Base-by-base conservation (phyloP, 805 yeast species). In the Starmera pachycereana region DNA sequence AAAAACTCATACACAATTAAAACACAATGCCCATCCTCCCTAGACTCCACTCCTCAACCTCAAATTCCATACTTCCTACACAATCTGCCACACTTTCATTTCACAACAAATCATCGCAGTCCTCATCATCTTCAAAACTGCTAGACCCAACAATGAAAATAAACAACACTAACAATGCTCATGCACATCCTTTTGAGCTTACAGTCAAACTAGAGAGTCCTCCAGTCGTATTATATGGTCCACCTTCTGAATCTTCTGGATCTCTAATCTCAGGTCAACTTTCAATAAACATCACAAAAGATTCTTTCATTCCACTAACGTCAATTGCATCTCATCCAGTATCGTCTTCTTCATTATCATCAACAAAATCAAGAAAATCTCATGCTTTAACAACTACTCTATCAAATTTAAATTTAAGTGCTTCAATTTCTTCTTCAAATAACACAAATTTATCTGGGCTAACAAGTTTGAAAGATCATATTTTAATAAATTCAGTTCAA, bases 201-300 rank as follows among this genome's bases (percentile, higher is more conserved):
- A 56, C 77, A 1, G 69, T 89, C 29, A 68, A 69, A 32, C 65
- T 92, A 18, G 99, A 92, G 56, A 81, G 94, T 2, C 97, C 97
- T 1, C 98, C 99, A 0, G 70, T 89, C 32, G 75, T 86, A 36
- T 63, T 92, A 40, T 90, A 84, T 54, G 98, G 98, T 0, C 61
- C 71, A 1, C 82, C 89, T 3, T 58, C 62, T 8, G 92, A 85
- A 43, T 78, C 92, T 2, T 71, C 94, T 0, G 98, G 99, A 1
- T 82, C 95, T 6, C 69, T 90, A 19, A 63, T 92, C 29, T 76
- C 88, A 29, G 99, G 99, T 0, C 65, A 86, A 9, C 62, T 92
- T 37, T 71, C 71, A 31, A 61, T 92, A 36, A 73, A 71, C 28
- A 68, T 81, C 1, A 57, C 65, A n/a, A 45, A 49, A 36, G 54